These are phyloP conservation scores for Debaryomycetaceae sp. DNA, from an alignment of 1,139 yeast genomes.

Conservation along the genomic window DNA sequence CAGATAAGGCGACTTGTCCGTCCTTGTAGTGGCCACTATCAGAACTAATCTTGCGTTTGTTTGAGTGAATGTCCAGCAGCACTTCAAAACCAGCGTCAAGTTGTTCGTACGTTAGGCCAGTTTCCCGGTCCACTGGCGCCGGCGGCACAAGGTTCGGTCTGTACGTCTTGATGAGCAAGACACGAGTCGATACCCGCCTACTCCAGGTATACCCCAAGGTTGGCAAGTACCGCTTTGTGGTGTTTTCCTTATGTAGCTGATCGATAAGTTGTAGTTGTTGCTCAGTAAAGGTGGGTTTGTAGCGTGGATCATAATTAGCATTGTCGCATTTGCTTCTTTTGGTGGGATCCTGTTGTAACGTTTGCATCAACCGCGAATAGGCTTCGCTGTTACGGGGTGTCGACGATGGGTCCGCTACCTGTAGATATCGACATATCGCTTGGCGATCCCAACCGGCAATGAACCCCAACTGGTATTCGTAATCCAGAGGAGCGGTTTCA, in stretches of 20 bases:
- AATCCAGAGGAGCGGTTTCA: slow-evolving; percentile 23
- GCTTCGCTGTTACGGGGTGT: slow-evolving; percentile 7
- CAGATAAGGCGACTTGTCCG: slow-evolving; percentile 5
- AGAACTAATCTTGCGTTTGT: background rate
- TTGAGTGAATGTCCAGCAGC: slow-evolving; percentile 5
- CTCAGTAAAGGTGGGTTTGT: slow-evolving; percentile 7
- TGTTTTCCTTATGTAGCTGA: slow-evolving; percentile 13
- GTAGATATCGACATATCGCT: slow-evolving; percentile 11
- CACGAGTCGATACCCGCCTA: slow-evolving; percentile 26
- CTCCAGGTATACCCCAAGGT: slow-evolving; percentile 42
- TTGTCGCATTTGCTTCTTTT: background rate
- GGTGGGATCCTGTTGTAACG: slow-evolving; percentile 9
- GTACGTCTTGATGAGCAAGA: slow-evolving; percentile 32
- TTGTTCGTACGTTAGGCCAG: slow-evolving; percentile 14
- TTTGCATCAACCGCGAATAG: slow-evolving; percentile 12
- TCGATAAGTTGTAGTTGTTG: slow-evolving; percentile 12
- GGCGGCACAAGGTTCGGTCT: slow-evolving; percentile 17
- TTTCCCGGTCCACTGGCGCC: slow-evolving; percentile 12
- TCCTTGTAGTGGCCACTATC: background rate
- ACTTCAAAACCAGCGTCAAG: slow-evolving; percentile 14
- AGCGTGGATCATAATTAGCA: slow-evolving; percentile 10
- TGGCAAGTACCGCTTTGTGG: slow-evolving; percentile 28
- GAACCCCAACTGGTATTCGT: slow-evolving; percentile 71
- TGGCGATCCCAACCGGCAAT: slow-evolving; percentile 68
- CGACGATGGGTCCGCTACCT: background rate